Percentiles rank a stretch among this genome's conserved stretches.
Conservation (phyloP, 192 early-diverging fungal species). For the Dispira simplex region DNA sequence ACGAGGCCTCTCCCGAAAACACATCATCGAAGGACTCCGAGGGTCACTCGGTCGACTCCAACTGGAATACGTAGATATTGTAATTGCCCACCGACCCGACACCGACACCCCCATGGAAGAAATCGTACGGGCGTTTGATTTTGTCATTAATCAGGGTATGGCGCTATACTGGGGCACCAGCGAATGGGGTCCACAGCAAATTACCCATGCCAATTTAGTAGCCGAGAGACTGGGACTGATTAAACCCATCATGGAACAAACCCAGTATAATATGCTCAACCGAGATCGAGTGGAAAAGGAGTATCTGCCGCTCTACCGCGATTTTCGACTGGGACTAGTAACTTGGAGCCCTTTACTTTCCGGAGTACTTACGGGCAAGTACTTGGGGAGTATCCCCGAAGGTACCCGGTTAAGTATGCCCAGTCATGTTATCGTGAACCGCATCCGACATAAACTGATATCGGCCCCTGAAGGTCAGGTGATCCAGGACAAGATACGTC, state of each 20-base stretch:
- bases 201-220: conserved; percentile 54
- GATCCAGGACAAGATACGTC: conserved; percentile 10
- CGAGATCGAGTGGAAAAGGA: conserved; percentile 62
- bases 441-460: conserved; percentile 16
- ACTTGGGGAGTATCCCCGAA: conserved; percentile 48
- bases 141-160: conserved; percentile 60
- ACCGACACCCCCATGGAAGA: conserved; percentile 68
- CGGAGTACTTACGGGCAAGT: conserved; percentile 53
- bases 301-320: conserved; percentile 52
- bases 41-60: conserved; percentile 55
- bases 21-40: conserved; percentile 64
- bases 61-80: conserved; percentile 57
- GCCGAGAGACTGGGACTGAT: conserved; percentile 52
- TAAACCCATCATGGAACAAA: conserved; percentile 50
- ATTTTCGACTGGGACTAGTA: conserved; percentile 48
- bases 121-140: conserved; percentile 71
- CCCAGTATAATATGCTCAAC: conserved; percentile 78
- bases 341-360: conserved; percentile 69
- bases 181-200: conserved; percentile 68
- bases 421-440: conserved; percentile 13
- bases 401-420: conserved; percentile 38
- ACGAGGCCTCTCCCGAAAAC: conserved; percentile 67
- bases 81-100: conserved; percentile 74
- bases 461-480: conserved; percentile 6
- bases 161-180: conserved; percentile 75